phyloP scores from a whole-genome alignment of 2,329 filamentous ascomycete species.

The Ramularia collo-cygni region DNA sequence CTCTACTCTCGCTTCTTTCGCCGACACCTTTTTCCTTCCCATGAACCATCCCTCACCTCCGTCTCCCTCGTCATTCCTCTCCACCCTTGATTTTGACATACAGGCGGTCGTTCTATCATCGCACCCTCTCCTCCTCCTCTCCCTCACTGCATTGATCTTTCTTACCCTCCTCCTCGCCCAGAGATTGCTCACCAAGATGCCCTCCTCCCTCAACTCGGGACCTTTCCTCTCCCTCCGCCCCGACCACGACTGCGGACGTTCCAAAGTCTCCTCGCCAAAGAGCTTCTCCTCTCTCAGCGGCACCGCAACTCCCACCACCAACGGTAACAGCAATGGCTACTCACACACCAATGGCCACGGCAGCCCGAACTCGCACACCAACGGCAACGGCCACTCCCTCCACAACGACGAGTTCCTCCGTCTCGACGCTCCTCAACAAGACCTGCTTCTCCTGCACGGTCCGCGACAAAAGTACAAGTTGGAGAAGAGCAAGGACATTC shows the following conservation, averaged over 20 bases:
- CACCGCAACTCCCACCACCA: conserved; percentile 10
- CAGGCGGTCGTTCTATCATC: no score
- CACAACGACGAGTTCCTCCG: conserved; percentile 27
- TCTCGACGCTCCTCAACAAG: conserved; percentile 27
- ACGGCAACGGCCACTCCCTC: conserved; percentile 12
- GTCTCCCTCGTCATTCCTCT: no score
- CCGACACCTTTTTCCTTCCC: no score
- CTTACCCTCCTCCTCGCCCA: conserved; percentile 6
- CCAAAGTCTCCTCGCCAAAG: conserved; percentile 9
- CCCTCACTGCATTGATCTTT: no score
- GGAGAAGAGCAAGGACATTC: conserved; percentile 25
- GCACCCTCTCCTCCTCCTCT: no score
- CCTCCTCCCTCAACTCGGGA: conserved; percentile 17
- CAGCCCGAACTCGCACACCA: conserved; percentile 9
- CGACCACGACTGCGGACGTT: conserved; percentile 22
- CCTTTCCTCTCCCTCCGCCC: conserved; percentile 24
- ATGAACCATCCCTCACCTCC: no score
- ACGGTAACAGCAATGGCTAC: conserved; percentile 13
- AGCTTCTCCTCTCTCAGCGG: conserved; percentile 17
- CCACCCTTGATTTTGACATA: no score
- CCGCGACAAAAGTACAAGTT: conserved; percentile 31
- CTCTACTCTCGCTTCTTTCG: no score
- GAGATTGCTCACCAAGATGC: conserved; percentile 15
- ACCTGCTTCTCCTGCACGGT: conserved; percentile 30
- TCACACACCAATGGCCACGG: conserved; percentile 9